Evolutionary conservation across 148 eudicot species (phyloP), one percentile per base, ranked within the genome.

Genomic region (Talinum fruticosum): DNA sequence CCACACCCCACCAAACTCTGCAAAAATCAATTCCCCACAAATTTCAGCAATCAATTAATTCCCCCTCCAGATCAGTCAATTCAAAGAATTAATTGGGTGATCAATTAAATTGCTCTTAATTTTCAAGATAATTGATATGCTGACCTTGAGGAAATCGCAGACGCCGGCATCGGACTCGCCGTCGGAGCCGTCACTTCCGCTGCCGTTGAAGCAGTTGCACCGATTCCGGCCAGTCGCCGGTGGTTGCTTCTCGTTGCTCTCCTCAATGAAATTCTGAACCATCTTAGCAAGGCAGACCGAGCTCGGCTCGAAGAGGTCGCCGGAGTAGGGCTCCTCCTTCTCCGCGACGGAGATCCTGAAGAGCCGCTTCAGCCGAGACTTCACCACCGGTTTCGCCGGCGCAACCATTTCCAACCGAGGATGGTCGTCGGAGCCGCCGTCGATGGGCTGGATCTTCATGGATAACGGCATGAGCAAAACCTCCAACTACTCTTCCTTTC

Each of bases 261-360:
- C 94, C 69, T 95, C 97, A 3, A 95, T 86, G 74, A 91, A 95
- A 84, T 88, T 95, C 89, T 88, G 86, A 21, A 95, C 99, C 97
- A 95, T 93, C 32, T 91, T 93, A 16, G 89, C 94, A 53, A 95
- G 83, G 64, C 99, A 95, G 24, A 95, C 83, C 16, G 97, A 92
- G 76, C 92, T 88, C 73, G 99, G 99, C 75, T 95, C 99, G 24
- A 86, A 88, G 14, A 3, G 3, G 1, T 62, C 66, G 66, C 66
- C 66, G 79, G 32, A 71, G 30, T 84, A 76, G 41, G 54, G 75
- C 2, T 76, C 86, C 26, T 83, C 83, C 66, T 91, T 86, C 29
- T 85, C 93, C 24, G 75, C 75, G 24, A 69, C 71, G 10, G 92
- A 80, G 73, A 78, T 78, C 84, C 88, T 85, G 54, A 94, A 90